These are phyloP conservation scores for Suillus spraguei DNA, from an alignment of 768 basidiomycete genomes.

Conservation along the genomic window DNA sequence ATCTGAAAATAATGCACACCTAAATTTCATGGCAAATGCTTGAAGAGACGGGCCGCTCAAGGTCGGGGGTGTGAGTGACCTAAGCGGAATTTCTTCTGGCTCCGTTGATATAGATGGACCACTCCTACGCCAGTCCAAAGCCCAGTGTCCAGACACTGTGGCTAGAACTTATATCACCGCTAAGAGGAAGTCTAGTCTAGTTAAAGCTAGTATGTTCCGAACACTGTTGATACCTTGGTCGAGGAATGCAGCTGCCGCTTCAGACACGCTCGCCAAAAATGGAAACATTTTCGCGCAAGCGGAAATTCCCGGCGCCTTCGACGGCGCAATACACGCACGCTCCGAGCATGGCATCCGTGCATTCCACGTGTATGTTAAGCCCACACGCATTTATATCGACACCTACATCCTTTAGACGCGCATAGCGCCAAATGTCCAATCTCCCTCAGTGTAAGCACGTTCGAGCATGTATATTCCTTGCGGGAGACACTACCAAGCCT, in stretches of 20 bases:
- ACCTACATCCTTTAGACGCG: background rate
- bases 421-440: background rate
- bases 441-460: background rate
- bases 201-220: background rate
- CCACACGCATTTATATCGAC: background rate
- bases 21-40: slow-evolving; percentile 36
- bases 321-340: background rate
- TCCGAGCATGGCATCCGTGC: background rate
- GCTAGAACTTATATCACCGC: background rate
- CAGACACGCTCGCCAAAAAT: background rate
- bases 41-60: slow-evolving; percentile 4
- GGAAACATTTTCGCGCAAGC: background rate
- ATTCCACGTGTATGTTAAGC: background rate
- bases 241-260: background rate
- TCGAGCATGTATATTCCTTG: background rate
- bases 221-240: background rate
- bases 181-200: background rate
- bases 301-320: background rate
- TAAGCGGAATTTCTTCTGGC: slow-evolving; percentile 32
- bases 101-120: slow-evolving; percentile 10
- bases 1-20: slow-evolving; percentile 20
- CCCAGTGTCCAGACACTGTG: slow-evolving; percentile 7
- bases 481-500: background rate
- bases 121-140: slow-evolving; percentile 1
- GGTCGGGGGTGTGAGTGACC: slow-evolving; percentile 9